These are phyloP conservation scores for Yamadazyma sp. DNA, from an alignment of 805 yeast species.

Conservation along the genomic window DNA sequence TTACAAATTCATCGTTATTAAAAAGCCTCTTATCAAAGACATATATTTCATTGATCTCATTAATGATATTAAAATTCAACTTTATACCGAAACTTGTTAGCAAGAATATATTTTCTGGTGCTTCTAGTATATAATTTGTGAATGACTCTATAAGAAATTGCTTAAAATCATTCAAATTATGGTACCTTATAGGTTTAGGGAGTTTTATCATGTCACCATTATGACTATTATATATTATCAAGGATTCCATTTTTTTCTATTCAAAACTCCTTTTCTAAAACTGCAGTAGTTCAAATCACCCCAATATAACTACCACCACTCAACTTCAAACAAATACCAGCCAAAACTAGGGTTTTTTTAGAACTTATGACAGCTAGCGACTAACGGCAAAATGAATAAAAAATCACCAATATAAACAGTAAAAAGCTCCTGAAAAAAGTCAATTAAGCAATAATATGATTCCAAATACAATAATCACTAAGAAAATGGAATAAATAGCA, in stretches of 20 bases:
- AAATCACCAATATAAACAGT: too few relatives aligned
- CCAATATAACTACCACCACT: too few relatives aligned
- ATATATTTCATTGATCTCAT: conserved; percentile 54
- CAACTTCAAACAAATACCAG: too few relatives aligned
- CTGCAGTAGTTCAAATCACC: too few relatives aligned
- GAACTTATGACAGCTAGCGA: too few relatives aligned
- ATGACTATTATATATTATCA: conserved; percentile 36
- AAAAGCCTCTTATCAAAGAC: conserved; percentile 64
- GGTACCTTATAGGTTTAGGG: conserved; percentile 42
- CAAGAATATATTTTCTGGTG: conserved; percentile 40
- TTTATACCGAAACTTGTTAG: conserved; percentile 65
- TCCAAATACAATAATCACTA: too few relatives aligned
- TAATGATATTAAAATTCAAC: conserved; percentile 50
- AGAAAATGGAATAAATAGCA: too few relatives aligned
- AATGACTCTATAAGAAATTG: conserved; percentile 26
- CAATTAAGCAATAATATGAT: too few relatives aligned
- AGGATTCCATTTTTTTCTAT: conserved; percentile 18
- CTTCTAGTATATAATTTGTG: conserved; percentile 17
- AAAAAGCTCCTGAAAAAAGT: too few relatives aligned
- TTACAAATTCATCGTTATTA: conserved; percentile 15
- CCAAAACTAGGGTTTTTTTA: too few relatives aligned
- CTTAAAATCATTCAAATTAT: conserved; percentile 31
- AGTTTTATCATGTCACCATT: conserved; percentile 30
- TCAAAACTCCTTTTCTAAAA: too few relatives aligned
- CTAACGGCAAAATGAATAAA: too few relatives aligned